phyloP scores from a whole-genome alignment of 2,329 filamentous ascomycete species.

The Phaeosphaeria sp. region DNA sequence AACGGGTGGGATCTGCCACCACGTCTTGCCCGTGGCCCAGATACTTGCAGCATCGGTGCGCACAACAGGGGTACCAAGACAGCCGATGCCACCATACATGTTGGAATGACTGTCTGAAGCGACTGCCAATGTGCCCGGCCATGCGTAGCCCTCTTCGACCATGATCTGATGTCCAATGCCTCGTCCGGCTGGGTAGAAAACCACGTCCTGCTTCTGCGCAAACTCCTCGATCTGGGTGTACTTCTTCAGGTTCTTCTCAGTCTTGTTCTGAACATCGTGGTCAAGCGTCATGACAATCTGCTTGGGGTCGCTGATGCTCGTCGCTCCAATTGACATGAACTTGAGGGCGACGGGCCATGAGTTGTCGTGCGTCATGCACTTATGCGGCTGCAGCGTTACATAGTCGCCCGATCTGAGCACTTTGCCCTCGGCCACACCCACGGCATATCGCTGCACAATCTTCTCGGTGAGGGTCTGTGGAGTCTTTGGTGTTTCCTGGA shows the following conservation, averaged over 20 bases:
- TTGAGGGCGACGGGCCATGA: constrained; percentile 77
- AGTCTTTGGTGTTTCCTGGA: constrained; percentile 55
- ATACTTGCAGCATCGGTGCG: constrained; percentile 86
- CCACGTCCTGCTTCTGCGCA: constrained; percentile 76
- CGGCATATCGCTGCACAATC: constrained; percentile 82
- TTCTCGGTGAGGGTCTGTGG: constrained; percentile 91
- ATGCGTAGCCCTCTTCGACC: constrained; percentile 83
- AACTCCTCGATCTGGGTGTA: constrained; percentile 84
- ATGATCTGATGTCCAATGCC: constrained; percentile 93
- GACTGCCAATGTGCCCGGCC: constrained; percentile 84
- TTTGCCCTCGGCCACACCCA: constrained; percentile 78
- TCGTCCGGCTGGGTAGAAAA: constrained; percentile 77
- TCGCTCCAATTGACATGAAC: constrained; percentile 83
- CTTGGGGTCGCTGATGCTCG: constrained; percentile 70
- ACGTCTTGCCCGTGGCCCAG: constrained; percentile 82
- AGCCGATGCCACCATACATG: constrained; percentile 82
- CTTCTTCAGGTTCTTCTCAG: constrained; percentile 79
- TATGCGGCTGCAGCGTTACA: constrained; percentile 73
- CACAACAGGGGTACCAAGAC: constrained; percentile 80
- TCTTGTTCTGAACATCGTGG: constrained; percentile 88
- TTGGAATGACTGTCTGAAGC: constrained; percentile 81
- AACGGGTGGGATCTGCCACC: constrained; percentile 88
- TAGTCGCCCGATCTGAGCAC: constrained; percentile 82
- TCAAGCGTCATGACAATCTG: constrained; percentile 87
- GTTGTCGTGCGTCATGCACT: constrained; percentile 89